Evolutionary conservation across 2,329 filamentous ascomycete genomes (phyloP).

Genomic region (Sporothrix variecibatus): DNA sequence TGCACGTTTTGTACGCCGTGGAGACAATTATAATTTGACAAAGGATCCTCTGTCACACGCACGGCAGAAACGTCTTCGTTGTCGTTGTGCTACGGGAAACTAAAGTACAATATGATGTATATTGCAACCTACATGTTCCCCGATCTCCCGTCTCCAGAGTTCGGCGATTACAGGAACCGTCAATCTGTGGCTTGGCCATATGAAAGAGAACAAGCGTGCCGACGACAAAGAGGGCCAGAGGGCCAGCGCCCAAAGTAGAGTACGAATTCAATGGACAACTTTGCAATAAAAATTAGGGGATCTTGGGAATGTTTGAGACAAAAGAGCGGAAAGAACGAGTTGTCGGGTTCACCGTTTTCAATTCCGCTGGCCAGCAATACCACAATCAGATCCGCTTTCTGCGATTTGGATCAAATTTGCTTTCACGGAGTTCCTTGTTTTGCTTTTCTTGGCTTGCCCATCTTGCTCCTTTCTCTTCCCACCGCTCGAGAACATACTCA

Average conservation of each 20-base stretch:
- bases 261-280: not conserved
- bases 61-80: not conserved
- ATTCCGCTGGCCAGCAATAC: not conserved
- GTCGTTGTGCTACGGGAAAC: not conserved
- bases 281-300: not conserved
- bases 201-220: not conserved
- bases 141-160: not conserved
- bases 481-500: not conserved
- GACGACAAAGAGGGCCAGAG: not conserved
- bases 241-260: not conserved
- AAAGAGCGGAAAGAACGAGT: not conserved
- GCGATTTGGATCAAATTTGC: not conserved
- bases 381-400: not conserved
- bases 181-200: not conserved
- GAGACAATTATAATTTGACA: not conserved
- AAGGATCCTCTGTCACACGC: not conserved
- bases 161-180: not conserved
- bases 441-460: not conserved
- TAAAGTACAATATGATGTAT: not conserved
- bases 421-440: not conserved
- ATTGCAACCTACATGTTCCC: not conserved
- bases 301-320: not conserved
- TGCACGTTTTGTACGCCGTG: not conserved
- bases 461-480: not conserved
- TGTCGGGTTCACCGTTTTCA: not conserved